Evolutionary conservation across 2,329 filamentous ascomycete genomes (phyloP).

Genomic region (Endoconidiophora laricicola): DNA sequence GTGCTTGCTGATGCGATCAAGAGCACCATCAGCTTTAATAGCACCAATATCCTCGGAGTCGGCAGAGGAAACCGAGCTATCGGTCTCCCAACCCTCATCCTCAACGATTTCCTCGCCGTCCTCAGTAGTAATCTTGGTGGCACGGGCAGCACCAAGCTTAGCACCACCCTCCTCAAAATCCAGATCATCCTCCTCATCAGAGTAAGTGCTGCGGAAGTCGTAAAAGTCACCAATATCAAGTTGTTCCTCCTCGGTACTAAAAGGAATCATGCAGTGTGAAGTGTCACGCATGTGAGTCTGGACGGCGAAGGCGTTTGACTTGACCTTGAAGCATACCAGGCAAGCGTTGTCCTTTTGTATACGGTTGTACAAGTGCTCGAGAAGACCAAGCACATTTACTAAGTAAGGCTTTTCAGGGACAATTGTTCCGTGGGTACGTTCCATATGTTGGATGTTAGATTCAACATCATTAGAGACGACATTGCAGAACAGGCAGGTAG

Average conservation of each 20-base stretch:
- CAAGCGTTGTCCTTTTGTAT: constrained; percentile 71
- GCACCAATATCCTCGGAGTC: constrained; percentile 71
- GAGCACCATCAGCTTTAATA: constrained; percentile 56
- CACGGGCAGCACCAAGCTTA: constrained; percentile 49
- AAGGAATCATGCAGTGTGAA: constrained; percentile 93
- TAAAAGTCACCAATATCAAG: constrained; percentile 93
- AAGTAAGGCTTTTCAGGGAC: constrained; percentile 80
- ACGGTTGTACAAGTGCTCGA: constrained; percentile 63
- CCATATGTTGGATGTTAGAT: constrained; percentile 80
- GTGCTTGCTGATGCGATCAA: constrained; percentile 52
- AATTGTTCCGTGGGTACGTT: constrained; percentile 85
- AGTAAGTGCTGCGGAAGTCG: constrained; percentile 91
- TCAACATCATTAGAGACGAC: constrained; percentile 57
- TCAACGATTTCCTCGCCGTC: constrained; percentile 32
- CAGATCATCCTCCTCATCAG: constrained; percentile 51
- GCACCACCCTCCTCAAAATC: constrained; percentile 41
- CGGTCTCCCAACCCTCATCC: constrained; percentile 86
- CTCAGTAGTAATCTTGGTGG: constrained; percentile 32
- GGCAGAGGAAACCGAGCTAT: constrained; percentile 75
- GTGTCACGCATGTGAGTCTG: constrained; percentile 97
- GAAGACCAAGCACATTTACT: constrained; percentile 63
- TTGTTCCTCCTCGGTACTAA: constrained; percentile 73
- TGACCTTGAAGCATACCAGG: constrained; percentile 70
- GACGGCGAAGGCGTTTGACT: constrained; percentile 60
- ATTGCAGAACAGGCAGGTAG: constrained; percentile 80